Evolutionary conservation across 345 rosid genomes (phyloP), one percentile per base, ranked within the genome.

Genomic region (Boechera stricta): DNA sequence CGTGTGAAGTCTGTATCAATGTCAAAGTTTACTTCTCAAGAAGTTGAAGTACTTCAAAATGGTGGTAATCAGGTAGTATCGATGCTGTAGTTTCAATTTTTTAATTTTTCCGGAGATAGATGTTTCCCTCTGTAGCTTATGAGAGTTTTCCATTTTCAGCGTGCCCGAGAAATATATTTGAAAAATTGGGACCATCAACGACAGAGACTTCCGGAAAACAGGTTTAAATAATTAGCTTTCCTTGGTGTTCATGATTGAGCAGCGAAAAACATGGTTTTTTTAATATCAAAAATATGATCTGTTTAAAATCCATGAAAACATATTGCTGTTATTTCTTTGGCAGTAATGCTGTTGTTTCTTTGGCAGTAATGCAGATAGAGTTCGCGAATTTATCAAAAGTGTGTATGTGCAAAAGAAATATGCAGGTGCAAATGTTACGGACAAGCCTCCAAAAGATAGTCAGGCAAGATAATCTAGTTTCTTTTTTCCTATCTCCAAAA

Each of bases 1-100:
- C 98, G 99, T 8, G 98, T 95, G 72, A 95, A 95, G 85, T 92
- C 98, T 35, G 98, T 95, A 72, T 95, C 99, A 35, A 92, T 95
- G 98, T 86, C 99, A 6, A 95, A 88, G 81, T 95, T 95, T 83
- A 88, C 93, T 72, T 87, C 91, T 57, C 90, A 92, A 84, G 98
- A 95, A 85, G 99, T 95, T 77, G 97, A 92, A 80, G 89, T 90
- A 36, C 98, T 95, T 83, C 98, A 95, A 80, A 88, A 79, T 74
- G 99, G 99, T 71, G 98, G 99, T 59, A 95, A 95, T 87, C 98
- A 95, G 98, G 98, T 95, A 82, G 16, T 16, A 62, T 51, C 59
- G 42, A 13, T 55, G 67, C 53, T 56, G 42, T 15, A 26, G 29
- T 60, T 55, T 58, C 15, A 21, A 10, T 36, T 60, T 61, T 52